Conservation (phyloP, 148 eudicot genomes). For the Chenopodium quinoa region DNA sequence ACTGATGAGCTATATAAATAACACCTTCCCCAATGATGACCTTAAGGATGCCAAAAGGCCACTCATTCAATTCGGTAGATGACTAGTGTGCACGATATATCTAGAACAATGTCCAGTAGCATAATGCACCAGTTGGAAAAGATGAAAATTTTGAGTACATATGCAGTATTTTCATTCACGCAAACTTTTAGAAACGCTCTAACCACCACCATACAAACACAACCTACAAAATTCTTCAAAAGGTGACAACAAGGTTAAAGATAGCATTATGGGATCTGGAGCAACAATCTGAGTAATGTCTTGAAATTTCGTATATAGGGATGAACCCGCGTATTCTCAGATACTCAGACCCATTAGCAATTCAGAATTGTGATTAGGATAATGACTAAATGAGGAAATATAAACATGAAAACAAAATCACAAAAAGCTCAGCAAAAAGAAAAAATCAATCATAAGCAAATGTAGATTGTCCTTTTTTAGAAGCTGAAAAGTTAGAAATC, state of each 20-base stretch:
- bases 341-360: neutral
- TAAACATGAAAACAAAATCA: neutral
- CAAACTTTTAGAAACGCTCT: neutral
- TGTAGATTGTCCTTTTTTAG: neutral
- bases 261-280: neutral
- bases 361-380: neutral
- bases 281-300: too few relatives aligned
- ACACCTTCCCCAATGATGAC: neutral
- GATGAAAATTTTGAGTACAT: neutral
- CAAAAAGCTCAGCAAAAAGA: neutral
- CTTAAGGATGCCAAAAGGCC: slow-evolving; percentile 9
- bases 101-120: slow-evolving; percentile 20
- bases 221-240: neutral
- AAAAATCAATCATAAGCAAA: slow-evolving; percentile 18
- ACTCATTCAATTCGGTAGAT: neutral
- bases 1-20: neutral
- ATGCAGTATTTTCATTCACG: neutral
- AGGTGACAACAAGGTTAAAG: neutral
- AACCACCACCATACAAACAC: neutral
- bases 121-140: slow-evolving; percentile 9
- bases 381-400: neutral
- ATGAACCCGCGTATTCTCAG: neutral
- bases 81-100: neutral
- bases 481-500: slow-evolving; percentile 20
- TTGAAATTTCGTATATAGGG: neutral